Evolutionary conservation across 768 basidiomycete species (phyloP).

Genomic region (Tylopilus cervinicoccineus): DNA sequence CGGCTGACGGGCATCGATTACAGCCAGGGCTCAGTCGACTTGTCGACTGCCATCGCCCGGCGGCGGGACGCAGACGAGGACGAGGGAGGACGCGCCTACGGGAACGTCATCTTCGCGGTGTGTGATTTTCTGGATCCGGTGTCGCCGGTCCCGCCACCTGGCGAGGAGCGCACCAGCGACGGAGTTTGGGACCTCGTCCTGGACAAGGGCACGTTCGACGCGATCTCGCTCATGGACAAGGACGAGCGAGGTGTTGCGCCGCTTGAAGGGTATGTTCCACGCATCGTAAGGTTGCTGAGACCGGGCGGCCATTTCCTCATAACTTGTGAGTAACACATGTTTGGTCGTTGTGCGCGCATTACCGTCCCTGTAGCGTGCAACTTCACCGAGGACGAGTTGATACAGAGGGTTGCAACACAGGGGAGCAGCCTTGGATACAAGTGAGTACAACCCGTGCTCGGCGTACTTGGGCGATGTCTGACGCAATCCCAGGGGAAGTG

Average conservation of each 20-base stretch:
- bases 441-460: constrained; percentile 37
- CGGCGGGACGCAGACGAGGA: constrained; percentile 26
- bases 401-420: constrained; percentile 43
- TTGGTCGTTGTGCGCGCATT: background rate
- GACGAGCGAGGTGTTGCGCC: constrained; percentile 51
- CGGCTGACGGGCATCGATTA: constrained; percentile 71
- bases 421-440: constrained; percentile 57
- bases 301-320: constrained; percentile 72
- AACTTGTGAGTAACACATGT: constrained; percentile 61
- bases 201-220: constrained; percentile 90
- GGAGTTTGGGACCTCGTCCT: constrained; percentile 66
- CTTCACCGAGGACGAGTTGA: constrained; percentile 77
- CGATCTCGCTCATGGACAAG: constrained; percentile 68
- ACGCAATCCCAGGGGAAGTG: constrained; percentile 53
- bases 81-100: background rate
- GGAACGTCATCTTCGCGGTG: constrained; percentile 44
- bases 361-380: constrained; percentile 57
- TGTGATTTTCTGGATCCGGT: constrained; percentile 65
- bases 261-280: constrained; percentile 54
- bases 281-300: constrained; percentile 53
- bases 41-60: constrained; percentile 55
- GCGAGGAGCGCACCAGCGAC: constrained; percentile 1
- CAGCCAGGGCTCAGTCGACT: constrained; percentile 63
- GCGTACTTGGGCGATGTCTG: background rate
- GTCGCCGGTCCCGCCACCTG: constrained; percentile 33